These are phyloP conservation scores for Clitoria ternatea DNA, from an alignment of 306 rosid genomes.

Conservation along the genomic window DNA sequence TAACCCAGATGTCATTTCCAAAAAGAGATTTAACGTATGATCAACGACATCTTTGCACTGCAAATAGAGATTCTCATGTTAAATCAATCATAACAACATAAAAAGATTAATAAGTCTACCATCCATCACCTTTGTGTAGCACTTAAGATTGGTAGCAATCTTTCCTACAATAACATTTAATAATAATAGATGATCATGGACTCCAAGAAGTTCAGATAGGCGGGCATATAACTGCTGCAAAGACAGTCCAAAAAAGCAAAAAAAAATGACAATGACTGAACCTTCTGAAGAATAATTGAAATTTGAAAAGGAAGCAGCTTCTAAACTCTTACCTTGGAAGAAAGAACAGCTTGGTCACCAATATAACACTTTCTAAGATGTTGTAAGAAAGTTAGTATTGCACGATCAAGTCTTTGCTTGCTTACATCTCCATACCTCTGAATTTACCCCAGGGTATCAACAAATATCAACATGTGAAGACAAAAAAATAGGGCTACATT, in stretches of 20 bases:
- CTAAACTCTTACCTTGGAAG: conserved; percentile 36
- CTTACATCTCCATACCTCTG: conserved; percentile 36
- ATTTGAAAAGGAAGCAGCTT: conserved; percentile 18
- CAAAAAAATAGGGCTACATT: not conserved
- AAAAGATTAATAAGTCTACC: not conserved
- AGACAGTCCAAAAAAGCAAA: conserved; percentile 29
- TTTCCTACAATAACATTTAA: conserved; percentile 78
- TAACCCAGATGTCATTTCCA: conserved; percentile 48
- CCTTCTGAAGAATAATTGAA: not conserved
- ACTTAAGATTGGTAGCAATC: conserved; percentile 83
- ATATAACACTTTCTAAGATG: conserved; percentile 42
- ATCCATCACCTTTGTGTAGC: conserved; percentile 67
- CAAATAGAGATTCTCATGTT: conserved; percentile 12
- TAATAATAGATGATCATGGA: conserved; percentile 72
- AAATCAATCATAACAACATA: not conserved
- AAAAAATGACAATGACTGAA: conserved; percentile 22
- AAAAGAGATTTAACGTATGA: conserved; percentile 39
- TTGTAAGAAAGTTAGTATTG: conserved; percentile 36
- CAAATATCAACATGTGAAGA: not conserved
- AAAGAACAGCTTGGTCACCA: conserved; percentile 34
- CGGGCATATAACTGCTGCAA: conserved; percentile 89
- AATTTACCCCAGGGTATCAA: conserved; percentile 10
- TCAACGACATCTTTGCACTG: conserved; percentile 51
- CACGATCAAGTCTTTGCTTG: conserved; percentile 54
- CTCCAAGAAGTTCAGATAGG: conserved; percentile 85